These are phyloP conservation scores for Alternaria atra DNA, from an alignment of 2,329 filamentous ascomycete species.

Conservation along the genomic window DNA sequence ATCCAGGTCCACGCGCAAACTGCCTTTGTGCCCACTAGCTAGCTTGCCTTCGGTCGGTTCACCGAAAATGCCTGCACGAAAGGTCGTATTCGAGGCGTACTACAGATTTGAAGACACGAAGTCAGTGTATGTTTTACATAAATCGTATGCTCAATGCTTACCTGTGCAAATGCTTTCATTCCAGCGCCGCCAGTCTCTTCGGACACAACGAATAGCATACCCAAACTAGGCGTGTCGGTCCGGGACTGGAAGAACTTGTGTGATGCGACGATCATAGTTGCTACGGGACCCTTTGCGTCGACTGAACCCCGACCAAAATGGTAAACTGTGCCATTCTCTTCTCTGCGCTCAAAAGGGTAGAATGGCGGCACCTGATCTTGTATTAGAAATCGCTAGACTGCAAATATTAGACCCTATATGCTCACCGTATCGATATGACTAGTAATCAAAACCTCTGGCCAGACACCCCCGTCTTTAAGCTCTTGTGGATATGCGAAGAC, in stretches of 20 bases:
- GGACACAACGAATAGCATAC: slow-evolving; percentile 72
- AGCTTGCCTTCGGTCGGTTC: slow-evolving; percentile 90
- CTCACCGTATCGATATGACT: slow-evolving; percentile 78
- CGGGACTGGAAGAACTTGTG: slow-evolving; percentile 59
- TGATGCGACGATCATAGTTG: slow-evolving; percentile 75
- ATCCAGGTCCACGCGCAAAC: slow-evolving; percentile 69
- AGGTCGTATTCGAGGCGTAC: slow-evolving; percentile 49
- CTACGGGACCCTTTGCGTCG: slow-evolving; percentile 65
- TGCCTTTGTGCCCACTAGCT: slow-evolving; percentile 89
- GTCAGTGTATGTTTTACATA: not conserved
- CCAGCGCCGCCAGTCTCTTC: slow-evolving; percentile 84
- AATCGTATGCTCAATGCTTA: not conserved
- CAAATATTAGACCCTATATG: not conserved
- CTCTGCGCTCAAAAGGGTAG: slow-evolving; percentile 68
- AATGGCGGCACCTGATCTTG: slow-evolving; percentile 61
- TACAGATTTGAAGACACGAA: slow-evolving; percentile 6
- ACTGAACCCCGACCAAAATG: slow-evolving; percentile 74
- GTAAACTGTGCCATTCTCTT: slow-evolving; percentile 61
- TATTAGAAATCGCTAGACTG: not conserved
- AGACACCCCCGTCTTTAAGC: slow-evolving; percentile 49
- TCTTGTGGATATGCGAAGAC: slow-evolving; percentile 70
- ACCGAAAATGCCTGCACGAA: slow-evolving; percentile 82
- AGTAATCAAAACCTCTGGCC: slow-evolving; percentile 69
- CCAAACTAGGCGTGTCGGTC: slow-evolving; percentile 48
- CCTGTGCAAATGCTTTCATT: slow-evolving; percentile 65